Conservation (phyloP, 495 filamentous ascomycete genomes). For the Rhypophila decipiens region DNA sequence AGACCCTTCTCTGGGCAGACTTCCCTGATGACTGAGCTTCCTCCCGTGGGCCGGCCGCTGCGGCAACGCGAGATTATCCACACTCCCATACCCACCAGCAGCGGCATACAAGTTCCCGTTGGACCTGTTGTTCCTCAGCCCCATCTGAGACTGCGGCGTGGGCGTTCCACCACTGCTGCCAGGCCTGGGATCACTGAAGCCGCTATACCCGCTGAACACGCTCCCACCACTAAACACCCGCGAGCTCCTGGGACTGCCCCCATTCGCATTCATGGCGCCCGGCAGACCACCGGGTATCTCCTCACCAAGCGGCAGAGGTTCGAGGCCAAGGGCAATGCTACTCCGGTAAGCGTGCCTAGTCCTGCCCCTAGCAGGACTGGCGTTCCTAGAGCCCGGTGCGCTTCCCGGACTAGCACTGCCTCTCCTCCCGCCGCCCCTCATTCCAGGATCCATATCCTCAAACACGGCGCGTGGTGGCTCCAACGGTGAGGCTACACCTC, state of each 20-base stretch:
- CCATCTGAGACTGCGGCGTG: not conserved
- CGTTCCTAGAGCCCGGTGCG: constrained; percentile 22
- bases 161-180: not conserved
- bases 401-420: not conserved
- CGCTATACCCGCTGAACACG: not conserved
- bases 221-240: not conserved
- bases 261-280: too few relatives aligned
- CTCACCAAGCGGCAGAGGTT: constrained; percentile 25
- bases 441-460: constrained; percentile 22
- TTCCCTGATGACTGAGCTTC: not conserved
- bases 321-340: constrained; percentile 41
- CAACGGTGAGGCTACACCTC: constrained; percentile 20
- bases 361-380: constrained; percentile 20
- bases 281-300: not conserved
- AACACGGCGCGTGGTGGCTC: constrained; percentile 32
- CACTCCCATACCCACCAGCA: not conserved
- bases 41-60: not conserved
- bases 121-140: not conserved
- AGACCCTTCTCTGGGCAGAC: too few relatives aligned
- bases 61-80: not conserved
- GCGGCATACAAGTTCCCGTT: not conserved
- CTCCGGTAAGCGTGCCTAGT: constrained; percentile 29
- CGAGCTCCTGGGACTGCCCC: not conserved
- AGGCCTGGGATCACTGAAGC: not conserved
- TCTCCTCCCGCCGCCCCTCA: not conserved